Evolutionary conservation across 163 green algal species (phyloP).

Genomic region (Scenedesmus sp.): DNA sequence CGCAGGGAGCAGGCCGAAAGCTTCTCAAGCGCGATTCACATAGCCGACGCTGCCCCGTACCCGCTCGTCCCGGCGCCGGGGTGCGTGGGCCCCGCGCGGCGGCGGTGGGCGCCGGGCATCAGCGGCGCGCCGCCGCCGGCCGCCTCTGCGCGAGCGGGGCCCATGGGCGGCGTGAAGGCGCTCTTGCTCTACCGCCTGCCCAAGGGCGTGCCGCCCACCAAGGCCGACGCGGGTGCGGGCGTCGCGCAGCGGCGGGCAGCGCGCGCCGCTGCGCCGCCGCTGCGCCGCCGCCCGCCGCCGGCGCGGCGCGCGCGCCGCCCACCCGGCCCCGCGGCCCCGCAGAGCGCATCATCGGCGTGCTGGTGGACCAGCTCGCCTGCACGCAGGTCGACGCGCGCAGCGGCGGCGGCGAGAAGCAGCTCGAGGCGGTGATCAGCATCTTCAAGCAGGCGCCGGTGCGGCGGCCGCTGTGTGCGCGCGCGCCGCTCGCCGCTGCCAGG

Average conservation of each 20-base stretch:
- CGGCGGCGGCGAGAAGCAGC: background rate
- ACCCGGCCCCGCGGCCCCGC: background rate
- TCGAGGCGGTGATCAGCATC: slow-evolving; percentile 22
- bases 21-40: too few relatives aligned
- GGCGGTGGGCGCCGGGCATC: too few relatives aligned
- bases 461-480: too few relatives aligned
- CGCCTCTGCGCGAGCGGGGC: background rate
- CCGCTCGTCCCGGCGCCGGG: too few relatives aligned
- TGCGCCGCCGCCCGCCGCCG: too few relatives aligned
- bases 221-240: slow-evolving; percentile 8
- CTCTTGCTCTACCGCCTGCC: slow-evolving; percentile 23
- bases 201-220: slow-evolving; percentile 2
- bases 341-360: slow-evolving; percentile 24
- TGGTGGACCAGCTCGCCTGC: slow-evolving; percentile 25
- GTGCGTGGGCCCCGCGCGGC: too few relatives aligned
- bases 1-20: too few relatives aligned
- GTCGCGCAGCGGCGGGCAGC: background rate
- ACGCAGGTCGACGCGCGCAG: background rate
- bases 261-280: background rate
- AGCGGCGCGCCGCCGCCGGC: too few relatives aligned
- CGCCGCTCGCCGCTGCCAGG: too few relatives aligned
- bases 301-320: background rate
- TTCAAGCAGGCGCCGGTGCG: background rate
- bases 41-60: too few relatives aligned
- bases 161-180: slow-evolving; percentile 24